Conservation (phyloP, 345 rosid genomes). For the Litchi chinensis region DNA sequence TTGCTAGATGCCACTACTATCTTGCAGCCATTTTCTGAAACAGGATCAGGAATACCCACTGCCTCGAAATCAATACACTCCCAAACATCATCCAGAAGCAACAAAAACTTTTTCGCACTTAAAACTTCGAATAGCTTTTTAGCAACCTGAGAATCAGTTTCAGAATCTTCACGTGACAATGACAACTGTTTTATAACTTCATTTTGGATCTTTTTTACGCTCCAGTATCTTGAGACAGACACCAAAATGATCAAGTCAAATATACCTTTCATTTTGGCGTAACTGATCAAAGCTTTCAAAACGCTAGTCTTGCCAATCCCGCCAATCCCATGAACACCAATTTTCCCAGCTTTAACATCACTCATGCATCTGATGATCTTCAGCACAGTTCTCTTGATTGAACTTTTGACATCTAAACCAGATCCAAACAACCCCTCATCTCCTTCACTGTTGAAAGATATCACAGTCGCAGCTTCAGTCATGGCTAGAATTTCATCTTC, state of each 20-base stretch:
- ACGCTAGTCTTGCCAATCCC: conserved; percentile 26
- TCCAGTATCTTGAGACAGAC: conserved; percentile 20
- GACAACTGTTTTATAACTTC: conserved; percentile 9
- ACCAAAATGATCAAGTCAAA: conserved; percentile 10
- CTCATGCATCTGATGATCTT: conserved; percentile 1
- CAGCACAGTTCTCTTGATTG: conserved; percentile 12
- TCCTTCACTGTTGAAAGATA: background rate
- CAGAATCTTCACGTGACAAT: background rate
- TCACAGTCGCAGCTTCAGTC: conserved; percentile 1
- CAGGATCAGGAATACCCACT: conserved; percentile 14
- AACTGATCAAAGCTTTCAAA: conserved; percentile 8
- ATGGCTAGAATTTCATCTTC: background rate
- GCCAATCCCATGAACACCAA: conserved; percentile 18
- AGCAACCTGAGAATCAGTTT: conserved; percentile 7
- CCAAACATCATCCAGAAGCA: conserved; percentile 26
- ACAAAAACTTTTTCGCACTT: conserved; percentile 14
- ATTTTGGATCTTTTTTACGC: conserved; percentile 21
- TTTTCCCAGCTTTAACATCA: conserved; percentile 4
- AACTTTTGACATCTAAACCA: conserved; percentile 1
- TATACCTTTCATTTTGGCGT: background rate
- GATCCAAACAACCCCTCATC: background rate
- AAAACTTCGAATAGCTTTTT: conserved; percentile 4
- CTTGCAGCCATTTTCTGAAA: conserved; percentile 5
- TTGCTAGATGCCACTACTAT: conserved; percentile 5
- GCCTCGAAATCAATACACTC: conserved; percentile 12